Base-by-base conservation (phyloP, 306 rosid genomes). In the Styphnolobium japonicum region DNA sequence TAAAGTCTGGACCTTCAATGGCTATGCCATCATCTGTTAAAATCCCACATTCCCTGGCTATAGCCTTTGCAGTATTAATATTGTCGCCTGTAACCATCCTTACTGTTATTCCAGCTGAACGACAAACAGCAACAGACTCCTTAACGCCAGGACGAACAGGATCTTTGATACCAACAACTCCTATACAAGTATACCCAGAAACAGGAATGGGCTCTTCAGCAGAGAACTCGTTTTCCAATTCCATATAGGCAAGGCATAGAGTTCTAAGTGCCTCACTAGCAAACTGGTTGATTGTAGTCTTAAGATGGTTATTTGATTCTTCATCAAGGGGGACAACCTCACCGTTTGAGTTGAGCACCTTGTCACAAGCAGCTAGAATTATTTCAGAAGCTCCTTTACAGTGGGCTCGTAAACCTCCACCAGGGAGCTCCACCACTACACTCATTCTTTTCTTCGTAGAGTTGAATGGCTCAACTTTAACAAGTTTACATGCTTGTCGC, bases 51-150 rank as follows among this genome's bases (percentile, higher is more conserved):
- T 95, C 99, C 75, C 94, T 91, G 27, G 99, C 99, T 60, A 95
- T 95, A 71, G 99, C 98, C 88, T 92, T 95, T 22, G 99, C 97
- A 29, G 97, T 95, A 64, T 91, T 80, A 34, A 95, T 95, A 77
- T 95, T 93, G 86, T 95, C 99, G 10, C 99, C 99, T 0, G 99
- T 95, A 63, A 95, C 99, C 99, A 95, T 95, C 86, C 97, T 71
- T 14, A 95, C 98, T 25, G 87, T 93, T 53, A 95, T 93, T 63
- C 99, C 99, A 78, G 99, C 98, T 15, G 99, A 86, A 69, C 97
- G 94, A 67, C 98, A 91, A 7, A 87, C 55, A 34, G 98, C 99
- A 51, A 95, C 98, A 37, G 99, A 93, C 79, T 95, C 99, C 89
- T 89, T 95, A 14, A 95, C 99, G 61, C 97, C 98, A 1, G 97